These are phyloP conservation scores for Nicotiana otophora DNA, from an alignment of 257 asterid species.

Conservation along the genomic window DNA sequence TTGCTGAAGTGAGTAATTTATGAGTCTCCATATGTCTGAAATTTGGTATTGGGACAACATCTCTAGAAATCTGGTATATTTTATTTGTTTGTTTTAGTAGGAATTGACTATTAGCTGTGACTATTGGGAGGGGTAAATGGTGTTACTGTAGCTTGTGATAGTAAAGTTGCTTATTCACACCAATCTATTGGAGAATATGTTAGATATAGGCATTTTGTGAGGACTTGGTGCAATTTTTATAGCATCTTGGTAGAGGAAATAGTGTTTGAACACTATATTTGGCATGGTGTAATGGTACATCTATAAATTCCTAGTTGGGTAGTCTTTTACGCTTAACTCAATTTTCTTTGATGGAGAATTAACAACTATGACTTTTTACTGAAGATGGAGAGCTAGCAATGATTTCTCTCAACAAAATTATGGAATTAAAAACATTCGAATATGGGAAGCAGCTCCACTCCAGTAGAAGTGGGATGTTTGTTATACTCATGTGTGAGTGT, in stretches of 20 bases:
- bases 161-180: not conserved
- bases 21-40: not conserved
- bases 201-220: not conserved
- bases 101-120: not conserved
- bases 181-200: not conserved
- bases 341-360: not conserved
- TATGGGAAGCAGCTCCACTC: not conserved
- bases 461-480: not conserved
- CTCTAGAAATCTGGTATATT: not conserved
- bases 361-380: not conserved
- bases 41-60: not conserved
- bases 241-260: not conserved
- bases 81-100: not conserved
- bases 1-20: not conserved
- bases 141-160: not conserved
- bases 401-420: not conserved
- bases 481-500: not conserved
- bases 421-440: not conserved
- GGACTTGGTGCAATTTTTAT: not conserved
- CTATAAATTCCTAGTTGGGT: not conserved
- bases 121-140: not conserved
- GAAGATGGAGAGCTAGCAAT: not conserved
- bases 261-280: not conserved
- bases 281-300: not conserved
- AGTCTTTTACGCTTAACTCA: not conserved